Evolutionary conservation across 2,329 filamentous ascomycete species (phyloP), one percentile per base, ranked within the genome.

Genomic region (Clarireedia hainanense): DNA sequence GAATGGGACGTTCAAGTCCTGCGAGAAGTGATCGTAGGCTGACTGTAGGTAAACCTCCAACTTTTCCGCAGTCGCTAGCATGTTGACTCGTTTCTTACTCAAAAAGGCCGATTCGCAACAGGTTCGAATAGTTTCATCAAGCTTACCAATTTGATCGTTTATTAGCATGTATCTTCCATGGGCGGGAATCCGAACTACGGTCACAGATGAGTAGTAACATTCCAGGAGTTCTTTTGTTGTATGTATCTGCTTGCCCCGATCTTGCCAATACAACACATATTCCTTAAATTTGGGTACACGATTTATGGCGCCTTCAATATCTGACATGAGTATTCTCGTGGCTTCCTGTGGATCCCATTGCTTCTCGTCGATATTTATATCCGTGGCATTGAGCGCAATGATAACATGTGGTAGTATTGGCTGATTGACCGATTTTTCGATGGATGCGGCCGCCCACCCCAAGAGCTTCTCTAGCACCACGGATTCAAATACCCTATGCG

Each of bases 351-450:
- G 60, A 58, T 77, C 71, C 76, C 76, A 80, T 47, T 72, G 68
- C 6, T 67, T 60, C n/a, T 67, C 65, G 36, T 73, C 66, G 3
- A 74, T 66, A 40, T 67, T 67, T 43, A 65, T 61, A 7, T 76
- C 71, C 0, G 72, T 69, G 1, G 72, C 73, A 62, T 80, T 80
- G 37, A 81, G 67, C 0, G 75, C 76, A 43, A 82, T 76, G 52
- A 82, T 73, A 5, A 75, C 78, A 61, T 80, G 76, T 2, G 79
- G 78, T 3, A 81, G 70, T 2, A 75, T 72, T 0, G 79, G 78
- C 59, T 81, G 79, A 57, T 81, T 81, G 45, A 76, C 71, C 0
- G 77, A 78, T 57, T 73, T 78, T 58, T 80, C 77, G 6, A 80
- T 67, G 1, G 75, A 74, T 12, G 76, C 73, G 2, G 72, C 71